Percentiles rank a stretch among this genome's conserved stretches.
phyloP scores from a whole-genome alignment of 768 basidiomycete genomes.

The Cyclocybe cylindracea region DNA sequence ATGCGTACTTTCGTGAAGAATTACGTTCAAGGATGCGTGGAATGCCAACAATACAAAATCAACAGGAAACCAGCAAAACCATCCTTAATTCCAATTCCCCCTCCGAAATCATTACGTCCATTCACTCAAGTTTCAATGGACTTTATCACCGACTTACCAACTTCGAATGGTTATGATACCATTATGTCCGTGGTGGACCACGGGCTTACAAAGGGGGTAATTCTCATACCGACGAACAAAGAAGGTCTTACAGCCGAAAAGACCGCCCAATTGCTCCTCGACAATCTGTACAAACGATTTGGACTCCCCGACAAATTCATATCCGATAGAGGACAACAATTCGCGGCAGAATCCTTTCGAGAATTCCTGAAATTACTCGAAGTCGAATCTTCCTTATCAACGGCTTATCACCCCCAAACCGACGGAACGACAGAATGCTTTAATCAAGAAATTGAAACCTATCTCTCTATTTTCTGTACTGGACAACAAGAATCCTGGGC shows the following conservation, averaged over 20 bases:
- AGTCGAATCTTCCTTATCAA: constrained; percentile 9
- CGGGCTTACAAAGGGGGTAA: too few relatives aligned
- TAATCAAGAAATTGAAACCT: constrained; percentile 24
- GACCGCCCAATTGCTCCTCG: not conserved
- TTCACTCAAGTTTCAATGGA: constrained; percentile 14
- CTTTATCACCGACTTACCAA: constrained; percentile 3
- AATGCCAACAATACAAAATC: constrained; percentile 21
- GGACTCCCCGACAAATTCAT: constrained; percentile 18
- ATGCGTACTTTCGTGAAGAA: constrained; percentile 13
- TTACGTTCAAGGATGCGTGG: constrained; percentile 20
- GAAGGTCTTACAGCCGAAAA: too few relatives aligned
- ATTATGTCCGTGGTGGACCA: too few relatives aligned
- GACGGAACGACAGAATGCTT: constrained; percentile 19
- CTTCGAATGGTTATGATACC: too few relatives aligned
- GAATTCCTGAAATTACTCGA: constrained; percentile 9
- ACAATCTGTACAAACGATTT: constrained; percentile 10
- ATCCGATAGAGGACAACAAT: constrained; percentile 15
- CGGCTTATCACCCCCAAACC: constrained; percentile 12
- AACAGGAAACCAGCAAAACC: constrained; percentile 11
- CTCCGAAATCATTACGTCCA: constrained; percentile 1
- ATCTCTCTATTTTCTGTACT: constrained; percentile 12
- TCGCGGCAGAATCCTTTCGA: constrained; percentile 9
- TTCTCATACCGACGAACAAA: too few relatives aligned
- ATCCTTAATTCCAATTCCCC: constrained; percentile 4
- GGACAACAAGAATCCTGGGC: constrained; percentile 11